Evolutionary conservation across 331 rosid species (phyloP).

Genomic region (Phaseolus coccineus): DNA sequence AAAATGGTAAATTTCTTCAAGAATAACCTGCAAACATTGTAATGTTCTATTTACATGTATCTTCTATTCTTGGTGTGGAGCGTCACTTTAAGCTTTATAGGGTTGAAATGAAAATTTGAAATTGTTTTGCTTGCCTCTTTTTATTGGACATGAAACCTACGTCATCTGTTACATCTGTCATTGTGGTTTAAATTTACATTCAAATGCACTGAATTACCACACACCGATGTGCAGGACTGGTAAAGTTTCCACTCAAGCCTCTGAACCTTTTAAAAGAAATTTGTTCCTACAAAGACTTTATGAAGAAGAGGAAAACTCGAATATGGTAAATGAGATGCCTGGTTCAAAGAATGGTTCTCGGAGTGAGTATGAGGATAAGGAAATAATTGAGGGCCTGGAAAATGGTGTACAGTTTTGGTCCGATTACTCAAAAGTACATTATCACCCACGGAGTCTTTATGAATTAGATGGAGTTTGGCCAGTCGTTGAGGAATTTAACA

Average conservation of each 20-base stretch:
- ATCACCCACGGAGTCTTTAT: slow-evolving; percentile 81
- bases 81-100: not conserved
- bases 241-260: slow-evolving; percentile 65
- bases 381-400: slow-evolving; percentile 70
- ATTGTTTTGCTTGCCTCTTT: slow-evolving; percentile 10
- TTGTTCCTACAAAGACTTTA: slow-evolving; percentile 79
- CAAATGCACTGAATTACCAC: slow-evolving; percentile 39
- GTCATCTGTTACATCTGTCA: slow-evolving; percentile 17
- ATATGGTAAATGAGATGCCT: slow-evolving; percentile 43
- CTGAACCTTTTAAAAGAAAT: slow-evolving; percentile 67
- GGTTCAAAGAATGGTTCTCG: slow-evolving; percentile 40
- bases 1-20: slow-evolving; percentile 7
- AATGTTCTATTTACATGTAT: slow-evolving; percentile 32
- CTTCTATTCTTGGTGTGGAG: slow-evolving; percentile 3
- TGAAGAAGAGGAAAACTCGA: slow-evolving; percentile 59
- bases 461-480: slow-evolving; percentile 78
- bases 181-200: slow-evolving; percentile 27
- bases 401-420: slow-evolving; percentile 79
- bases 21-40: slow-evolving; percentile 21
- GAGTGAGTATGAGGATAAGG: slow-evolving; percentile 64
- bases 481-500: slow-evolving; percentile 66
- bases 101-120: slow-evolving; percentile 11
- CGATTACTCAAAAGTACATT: slow-evolving; percentile 93
- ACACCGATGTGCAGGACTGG: slow-evolving; percentile 75
- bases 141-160: slow-evolving; percentile 1